Conservation (phyloP, 2,329 filamentous ascomycete genomes). For the Ilyonectria sp. region DNA sequence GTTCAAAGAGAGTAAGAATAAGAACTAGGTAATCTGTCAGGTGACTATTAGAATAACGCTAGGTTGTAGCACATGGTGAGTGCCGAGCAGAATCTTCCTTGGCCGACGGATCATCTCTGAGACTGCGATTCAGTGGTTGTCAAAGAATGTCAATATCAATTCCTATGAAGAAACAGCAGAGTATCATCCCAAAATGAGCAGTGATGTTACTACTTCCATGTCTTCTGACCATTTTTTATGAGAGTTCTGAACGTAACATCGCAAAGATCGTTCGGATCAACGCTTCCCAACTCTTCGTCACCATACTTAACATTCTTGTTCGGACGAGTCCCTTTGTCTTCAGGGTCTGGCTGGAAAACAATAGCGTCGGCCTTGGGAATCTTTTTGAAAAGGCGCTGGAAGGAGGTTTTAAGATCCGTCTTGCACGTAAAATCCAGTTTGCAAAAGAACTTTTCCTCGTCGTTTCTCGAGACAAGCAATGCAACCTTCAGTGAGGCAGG, state of each 20-base stretch:
- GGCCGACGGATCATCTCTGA: too few species aligned
- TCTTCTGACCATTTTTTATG: slow-evolving; percentile 10
- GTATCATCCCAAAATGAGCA: too few species aligned
- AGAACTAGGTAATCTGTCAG: too few species aligned
- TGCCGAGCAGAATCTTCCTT: too few species aligned
- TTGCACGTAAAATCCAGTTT: slow-evolving; percentile 9
- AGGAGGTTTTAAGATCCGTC: slow-evolving; percentile 2
- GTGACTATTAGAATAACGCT: too few species aligned
- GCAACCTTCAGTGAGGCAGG: slow-evolving; percentile 20
- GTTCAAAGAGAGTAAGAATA: too few species aligned
- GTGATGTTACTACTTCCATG: background rate
- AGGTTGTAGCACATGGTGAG: too few species aligned
- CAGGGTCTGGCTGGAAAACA: slow-evolving; percentile 9
- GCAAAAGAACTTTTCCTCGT: background rate
- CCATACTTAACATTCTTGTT: background rate
- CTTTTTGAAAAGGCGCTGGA: slow-evolving; percentile 4
- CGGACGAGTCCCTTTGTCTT: background rate
- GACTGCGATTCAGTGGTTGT: too few species aligned
- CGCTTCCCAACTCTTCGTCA: slow-evolving; percentile 1
- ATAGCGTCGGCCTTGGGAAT: slow-evolving; percentile 5
- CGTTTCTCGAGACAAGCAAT: background rate
- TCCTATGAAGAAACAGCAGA: too few species aligned
- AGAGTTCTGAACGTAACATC: slow-evolving; percentile 20
- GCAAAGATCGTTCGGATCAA: slow-evolving; percentile 16
- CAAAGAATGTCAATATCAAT: too few species aligned